Evolutionary conservation across 2,329 filamentous ascomycete species (phyloP).

Genomic region (Pochonia chlamydosporia): DNA sequence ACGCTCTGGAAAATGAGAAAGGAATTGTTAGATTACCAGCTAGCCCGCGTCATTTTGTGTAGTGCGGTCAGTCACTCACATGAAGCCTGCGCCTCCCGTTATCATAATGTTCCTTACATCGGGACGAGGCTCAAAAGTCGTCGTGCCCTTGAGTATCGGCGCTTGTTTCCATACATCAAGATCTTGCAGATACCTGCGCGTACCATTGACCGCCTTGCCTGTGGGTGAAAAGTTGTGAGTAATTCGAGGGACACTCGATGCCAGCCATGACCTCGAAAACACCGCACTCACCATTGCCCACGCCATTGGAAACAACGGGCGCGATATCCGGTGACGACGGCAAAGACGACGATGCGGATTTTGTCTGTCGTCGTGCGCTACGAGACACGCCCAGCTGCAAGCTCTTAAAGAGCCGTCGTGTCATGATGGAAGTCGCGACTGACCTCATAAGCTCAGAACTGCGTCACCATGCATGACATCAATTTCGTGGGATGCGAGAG

Average conservation of each 20-base stretch:
- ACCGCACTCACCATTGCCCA: constrained; percentile 11
- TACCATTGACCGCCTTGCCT: constrained; percentile 18
- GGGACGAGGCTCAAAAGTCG: constrained; percentile 61
- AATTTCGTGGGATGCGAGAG: too few species aligned
- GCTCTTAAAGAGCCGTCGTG: constrained; percentile 9
- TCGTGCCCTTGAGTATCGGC: constrained; percentile 62
- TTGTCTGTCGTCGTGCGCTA: background rate
- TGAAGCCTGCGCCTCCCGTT: constrained; percentile 80
- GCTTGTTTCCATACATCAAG: constrained; percentile 66
- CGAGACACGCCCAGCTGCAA: constrained; percentile 7
- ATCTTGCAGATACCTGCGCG: constrained; percentile 46
- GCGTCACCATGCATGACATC: constrained; percentile 5
- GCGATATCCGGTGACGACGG: constrained; percentile 6
- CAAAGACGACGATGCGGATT: background rate
- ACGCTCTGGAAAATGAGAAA: constrained; percentile 48
- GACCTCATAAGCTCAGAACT: background rate
- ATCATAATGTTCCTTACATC: constrained; percentile 78
- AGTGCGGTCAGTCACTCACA: constrained; percentile 46
- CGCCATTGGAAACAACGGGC: constrained; percentile 1
- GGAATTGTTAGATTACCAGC: too few species aligned
- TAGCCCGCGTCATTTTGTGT: background rate
- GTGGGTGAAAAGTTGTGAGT: background rate
- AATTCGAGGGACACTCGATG: background rate
- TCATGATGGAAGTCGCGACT: constrained; percentile 9
- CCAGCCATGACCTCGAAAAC: background rate